Percentiles rank a stretch among this genome's conserved stretches.
Conservation (phyloP, 176 grass and related monocot genomes). For the Bothriochloa decipiens region DNA sequence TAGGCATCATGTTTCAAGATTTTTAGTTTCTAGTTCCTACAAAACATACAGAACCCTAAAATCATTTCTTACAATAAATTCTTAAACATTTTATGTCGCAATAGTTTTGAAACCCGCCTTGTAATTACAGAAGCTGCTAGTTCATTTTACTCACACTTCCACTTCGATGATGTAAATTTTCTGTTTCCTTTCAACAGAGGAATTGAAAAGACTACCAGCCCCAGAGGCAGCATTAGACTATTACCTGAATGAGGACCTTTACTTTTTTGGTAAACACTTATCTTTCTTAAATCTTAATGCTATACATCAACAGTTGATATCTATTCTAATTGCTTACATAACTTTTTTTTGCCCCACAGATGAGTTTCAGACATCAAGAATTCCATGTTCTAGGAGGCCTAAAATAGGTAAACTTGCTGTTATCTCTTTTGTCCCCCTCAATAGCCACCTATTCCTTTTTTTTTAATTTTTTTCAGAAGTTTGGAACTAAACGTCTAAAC, state of each 20-base stretch:
- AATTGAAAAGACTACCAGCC: slow-evolving; percentile 79
- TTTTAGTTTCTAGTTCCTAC: background rate
- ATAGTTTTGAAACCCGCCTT: background rate
- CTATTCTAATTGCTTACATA: background rate
- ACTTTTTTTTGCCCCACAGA: slow-evolving; percentile 46
- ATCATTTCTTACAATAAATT: background rate
- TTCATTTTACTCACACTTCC: slow-evolving; percentile 10
- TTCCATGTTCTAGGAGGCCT: slow-evolving; percentile 78
- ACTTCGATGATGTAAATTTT: slow-evolving; percentile 6
- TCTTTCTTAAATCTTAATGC: background rate
- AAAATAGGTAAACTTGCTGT: slow-evolving; percentile 62
- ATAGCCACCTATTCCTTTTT: background rate
- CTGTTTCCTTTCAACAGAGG: slow-evolving; percentile 60
- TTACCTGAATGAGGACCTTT: slow-evolving; percentile 91
- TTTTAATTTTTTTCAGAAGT: slow-evolving; percentile 10
- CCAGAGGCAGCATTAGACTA: slow-evolving; percentile 72
- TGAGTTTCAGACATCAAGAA: slow-evolving; percentile 88
- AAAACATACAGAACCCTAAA: background rate
- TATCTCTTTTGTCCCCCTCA: background rate
- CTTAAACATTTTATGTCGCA: background rate
- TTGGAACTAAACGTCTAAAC: background rate
- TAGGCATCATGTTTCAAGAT: background rate
- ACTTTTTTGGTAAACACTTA: slow-evolving; percentile 74
- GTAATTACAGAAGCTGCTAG: background rate
- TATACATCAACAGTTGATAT: slow-evolving; percentile 28